Evolutionary conservation across 2,329 filamentous ascomycete genomes (phyloP).

Genomic region (Sporothrix phasma): DNA sequence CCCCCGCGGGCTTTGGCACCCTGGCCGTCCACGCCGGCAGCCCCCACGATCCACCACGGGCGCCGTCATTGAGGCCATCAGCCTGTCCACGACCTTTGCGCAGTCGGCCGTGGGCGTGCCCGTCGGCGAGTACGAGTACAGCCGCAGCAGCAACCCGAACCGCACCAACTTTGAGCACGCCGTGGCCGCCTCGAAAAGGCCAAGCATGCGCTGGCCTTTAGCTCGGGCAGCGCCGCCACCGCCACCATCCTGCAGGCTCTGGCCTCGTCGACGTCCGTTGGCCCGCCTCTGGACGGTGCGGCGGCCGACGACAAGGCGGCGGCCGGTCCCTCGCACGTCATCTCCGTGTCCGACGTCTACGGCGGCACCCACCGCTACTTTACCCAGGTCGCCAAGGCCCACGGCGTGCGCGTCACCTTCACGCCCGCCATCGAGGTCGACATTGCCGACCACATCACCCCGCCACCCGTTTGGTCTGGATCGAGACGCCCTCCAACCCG

Average conservation of each 20-base stretch:
- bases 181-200: conserved; percentile 89
- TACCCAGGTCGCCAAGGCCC: conserved; percentile 90
- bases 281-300: conserved; percentile 4
- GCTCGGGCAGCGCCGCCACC: conserved; percentile 87
- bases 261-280: conserved; percentile 39
- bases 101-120: conserved; percentile 81
- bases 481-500: conserved; percentile 90
- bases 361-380: conserved; percentile 98
- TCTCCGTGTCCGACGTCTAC: conserved; percentile 96
- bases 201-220: conserved; percentile 86
- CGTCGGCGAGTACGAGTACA: conserved; percentile 86
- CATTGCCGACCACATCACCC: conserved; percentile 75
- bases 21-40: conserved; percentile 89
- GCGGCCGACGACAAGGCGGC: conserved; percentile 33
- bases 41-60: conserved; percentile 86
- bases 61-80: conserved; percentile 93
- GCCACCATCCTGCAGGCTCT: conserved; percentile 89
- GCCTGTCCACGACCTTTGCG: conserved; percentile 92
- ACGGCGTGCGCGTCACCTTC: conserved; percentile 91
- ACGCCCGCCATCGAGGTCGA: conserved; percentile 86
- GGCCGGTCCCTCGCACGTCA: conserved; percentile 58
- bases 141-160: conserved; percentile 88
- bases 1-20: conserved; percentile 80
- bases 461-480: conserved; percentile 93
- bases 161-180: conserved; percentile 88